These are phyloP conservation scores for Fusarium buxicola DNA, from an alignment of 2,329 filamentous ascomycete genomes.

Conservation along the genomic window DNA sequence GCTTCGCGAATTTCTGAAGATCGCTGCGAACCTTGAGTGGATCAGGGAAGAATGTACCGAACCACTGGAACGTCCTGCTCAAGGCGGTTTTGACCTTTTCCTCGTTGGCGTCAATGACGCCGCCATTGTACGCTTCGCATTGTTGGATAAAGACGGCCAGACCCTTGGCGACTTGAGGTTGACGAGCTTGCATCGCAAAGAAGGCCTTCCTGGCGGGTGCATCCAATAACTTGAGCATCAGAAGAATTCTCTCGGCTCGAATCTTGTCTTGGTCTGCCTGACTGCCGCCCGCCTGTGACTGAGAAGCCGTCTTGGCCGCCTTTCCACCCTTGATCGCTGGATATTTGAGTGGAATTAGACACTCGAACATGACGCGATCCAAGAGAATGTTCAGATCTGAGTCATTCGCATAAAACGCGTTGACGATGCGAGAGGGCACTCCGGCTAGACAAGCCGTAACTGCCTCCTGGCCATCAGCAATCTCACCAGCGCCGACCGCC, in stretches of 20 bases:
- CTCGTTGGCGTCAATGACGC: constrained; percentile 79
- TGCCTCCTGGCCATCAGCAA: constrained; percentile 82
- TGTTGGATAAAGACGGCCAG: constrained; percentile 81
- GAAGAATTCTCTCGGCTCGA: constrained; percentile 84
- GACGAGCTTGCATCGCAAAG: constrained; percentile 84
- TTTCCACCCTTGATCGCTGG: constrained; percentile 72
- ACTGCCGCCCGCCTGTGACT: constrained; percentile 60
- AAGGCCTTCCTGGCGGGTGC: constrained; percentile 85
- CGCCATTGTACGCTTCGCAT: constrained; percentile 93
- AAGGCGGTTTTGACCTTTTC: constrained; percentile 77
- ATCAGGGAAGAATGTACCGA: constrained; percentile 83
- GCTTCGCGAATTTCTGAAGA: constrained; percentile 89
- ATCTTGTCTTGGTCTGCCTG: constrained; percentile 79
- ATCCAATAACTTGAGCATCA: constrained; percentile 83
- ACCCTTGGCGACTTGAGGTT: constrained; percentile 78
- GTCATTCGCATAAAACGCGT: constrained; percentile 91
- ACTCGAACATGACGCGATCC: constrained; percentile 87
- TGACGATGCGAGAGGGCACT: constrained; percentile 87
- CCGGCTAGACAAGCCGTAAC: constrained; percentile 80
- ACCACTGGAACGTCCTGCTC: constrained; percentile 76
- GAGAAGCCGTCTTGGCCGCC: constrained; percentile 68
- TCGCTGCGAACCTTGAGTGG: constrained; percentile 77
- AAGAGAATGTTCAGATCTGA: constrained; percentile 85
- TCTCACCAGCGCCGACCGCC: constrained; percentile 91
- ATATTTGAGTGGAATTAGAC: constrained; percentile 88